A percentile compares a stretch with the other conserved stretches of the same genome.
phyloP scores from a whole-genome alignment of 345 rosid genomes.

The Angophora floribunda region DNA sequence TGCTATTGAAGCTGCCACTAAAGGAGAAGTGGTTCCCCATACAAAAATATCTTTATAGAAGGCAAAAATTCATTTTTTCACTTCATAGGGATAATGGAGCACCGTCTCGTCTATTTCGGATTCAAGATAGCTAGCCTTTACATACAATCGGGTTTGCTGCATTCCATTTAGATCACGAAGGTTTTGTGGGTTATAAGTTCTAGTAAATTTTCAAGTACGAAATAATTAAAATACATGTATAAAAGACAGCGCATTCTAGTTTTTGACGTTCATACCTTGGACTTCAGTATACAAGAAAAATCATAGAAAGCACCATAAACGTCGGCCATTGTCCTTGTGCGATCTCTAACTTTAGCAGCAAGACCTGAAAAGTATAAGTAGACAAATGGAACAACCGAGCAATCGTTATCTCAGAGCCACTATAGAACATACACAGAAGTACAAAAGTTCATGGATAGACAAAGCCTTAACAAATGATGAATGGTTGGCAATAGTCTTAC shows the following conservation, averaged over 20 bases:
- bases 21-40: not conserved
- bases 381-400: not conserved
- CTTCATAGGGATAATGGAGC: not conserved
- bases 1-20: not conserved
- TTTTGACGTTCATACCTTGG: conserved; percentile 33
- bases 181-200: not conserved
- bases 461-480: not conserved
- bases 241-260: not conserved
- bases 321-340: conserved; percentile 74
- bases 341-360: conserved; percentile 75
- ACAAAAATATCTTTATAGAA: no score
- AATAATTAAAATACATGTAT: not conserved
- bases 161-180: not conserved
- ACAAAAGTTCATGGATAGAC: not conserved
- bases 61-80: not conserved
- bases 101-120: not conserved
- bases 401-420: not conserved
- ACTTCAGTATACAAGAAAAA: conserved; percentile 57
- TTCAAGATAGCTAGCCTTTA: not conserved
- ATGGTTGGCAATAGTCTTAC: not conserved
- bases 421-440: not conserved
- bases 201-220: not conserved
- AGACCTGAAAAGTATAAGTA: conserved; percentile 40
- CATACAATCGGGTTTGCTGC: not conserved
- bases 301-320: conserved; percentile 80